phyloP scores from a whole-genome alignment of 495 filamentous ascomycete genomes.

The Neurospora sp. region DNA sequence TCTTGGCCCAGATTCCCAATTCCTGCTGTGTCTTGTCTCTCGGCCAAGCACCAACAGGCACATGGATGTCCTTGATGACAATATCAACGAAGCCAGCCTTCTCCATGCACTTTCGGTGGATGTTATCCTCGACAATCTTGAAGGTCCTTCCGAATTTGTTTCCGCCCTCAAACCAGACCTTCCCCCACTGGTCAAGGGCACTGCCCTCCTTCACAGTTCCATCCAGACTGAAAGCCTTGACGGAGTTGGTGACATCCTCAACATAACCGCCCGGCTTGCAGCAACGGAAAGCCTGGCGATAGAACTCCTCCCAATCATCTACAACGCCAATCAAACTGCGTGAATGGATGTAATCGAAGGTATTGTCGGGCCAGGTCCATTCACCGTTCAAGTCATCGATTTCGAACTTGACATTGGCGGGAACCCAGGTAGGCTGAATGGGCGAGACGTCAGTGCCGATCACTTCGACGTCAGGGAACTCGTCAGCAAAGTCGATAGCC shows the following conservation, averaged over 20 bases:
- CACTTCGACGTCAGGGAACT: conserved; percentile 39
- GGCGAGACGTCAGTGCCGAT: conserved; percentile 54
- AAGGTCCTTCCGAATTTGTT: conserved; percentile 9
- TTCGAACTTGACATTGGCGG: conserved; percentile 43
- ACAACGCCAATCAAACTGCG: conserved; percentile 46
- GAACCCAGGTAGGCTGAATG: conserved; percentile 43
- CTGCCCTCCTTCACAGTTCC: conserved; percentile 19
- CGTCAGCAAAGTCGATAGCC: conserved; percentile 29
- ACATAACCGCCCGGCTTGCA: conserved; percentile 31
- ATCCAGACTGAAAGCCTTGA: conserved; percentile 15
- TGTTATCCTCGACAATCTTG: conserved; percentile 23
- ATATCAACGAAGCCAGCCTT: conserved; percentile 48
- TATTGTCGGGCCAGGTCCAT: conserved; percentile 38
- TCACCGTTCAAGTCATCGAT: conserved; percentile 45
- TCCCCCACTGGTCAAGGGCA: conserved; percentile 21
- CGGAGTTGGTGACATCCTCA: conserved; percentile 16
- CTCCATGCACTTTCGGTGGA: conserved; percentile 46
- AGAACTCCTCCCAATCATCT: conserved; percentile 40
- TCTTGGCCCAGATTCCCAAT: conserved; percentile 26
- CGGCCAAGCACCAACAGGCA: conserved; percentile 38
- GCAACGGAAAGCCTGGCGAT: conserved; percentile 20
- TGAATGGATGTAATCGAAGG: conserved; percentile 57
- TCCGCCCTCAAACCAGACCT: conserved; percentile 16
- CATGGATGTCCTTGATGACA: conserved; percentile 11
- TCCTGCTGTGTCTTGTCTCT: conserved; percentile 35